Base-by-base conservation (phyloP, 306 rosid genomes). In the Hylodesmum podocarpum region DNA sequence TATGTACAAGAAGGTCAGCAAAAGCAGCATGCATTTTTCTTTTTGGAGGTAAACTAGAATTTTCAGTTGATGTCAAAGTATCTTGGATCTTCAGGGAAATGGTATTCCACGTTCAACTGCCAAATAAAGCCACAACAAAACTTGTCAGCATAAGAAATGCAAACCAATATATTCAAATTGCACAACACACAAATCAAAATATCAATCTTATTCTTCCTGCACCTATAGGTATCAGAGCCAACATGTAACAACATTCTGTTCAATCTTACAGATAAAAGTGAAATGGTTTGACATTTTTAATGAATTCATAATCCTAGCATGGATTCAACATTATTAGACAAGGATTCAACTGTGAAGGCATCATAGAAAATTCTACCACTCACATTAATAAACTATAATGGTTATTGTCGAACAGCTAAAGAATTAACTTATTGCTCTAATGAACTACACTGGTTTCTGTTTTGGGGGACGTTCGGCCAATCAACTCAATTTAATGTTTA, bases 71-170 rank as follows among this genome's bases (percentile, higher is more conserved):
- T 87, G 89, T 77, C 88, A 74, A 89, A 96, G 87, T 96, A 96
- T 72, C 93, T 92, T 12, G 98, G 99, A 86, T 96, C 92, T 66
- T 92, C 99, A 53, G 99, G 99, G 84, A 87, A 92, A 88, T 96
- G 99, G 83, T 91, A 88, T 77, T 92, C 99, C 91, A 88, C 94
- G 40, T 86, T 96, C 89, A 92, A 86, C 99, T 96, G 99, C 78
- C 73, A 91, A 77, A 73, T 0, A 50, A 50, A 7, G 77, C 49
- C 66, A 18, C 25, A 79, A 74, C 53, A 82, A 46, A 58, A 67
- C 54, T 39, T 54, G 81, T 77, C 49, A 89, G n/a, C 50, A 40
- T 49, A 24, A 66, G 33, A 66, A 66, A 66, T 66, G 34, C 53
- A 39, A 19, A 40, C 72, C 10, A 37, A 40, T 40, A 40, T 34